phyloP scores from a whole-genome alignment of 768 basidiomycete genomes.

The Hygrophorus pudorinus region DNA sequence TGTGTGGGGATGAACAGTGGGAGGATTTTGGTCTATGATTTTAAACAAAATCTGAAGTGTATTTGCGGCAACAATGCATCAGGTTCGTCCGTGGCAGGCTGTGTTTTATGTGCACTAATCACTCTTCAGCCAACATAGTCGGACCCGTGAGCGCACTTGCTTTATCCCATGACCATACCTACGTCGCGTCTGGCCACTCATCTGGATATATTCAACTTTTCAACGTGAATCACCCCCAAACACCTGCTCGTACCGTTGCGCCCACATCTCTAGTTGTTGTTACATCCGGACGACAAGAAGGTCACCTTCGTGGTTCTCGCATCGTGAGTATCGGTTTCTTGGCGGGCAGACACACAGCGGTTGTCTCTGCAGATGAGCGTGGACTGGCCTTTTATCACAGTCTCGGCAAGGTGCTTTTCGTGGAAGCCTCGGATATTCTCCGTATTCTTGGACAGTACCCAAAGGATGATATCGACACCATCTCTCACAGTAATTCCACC shows the following conservation, averaged over 20 bases:
- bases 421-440: slow-evolving; percentile 90
- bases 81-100: slow-evolving; percentile 35
- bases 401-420: slow-evolving; percentile 86
- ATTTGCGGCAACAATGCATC: slow-evolving; percentile 64
- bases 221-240: slow-evolving; percentile 61
- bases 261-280: slow-evolving; percentile 64
- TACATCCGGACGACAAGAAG: slow-evolving; percentile 71
- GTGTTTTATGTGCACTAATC: slow-evolving; percentile 6
- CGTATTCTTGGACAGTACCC: slow-evolving; percentile 91
- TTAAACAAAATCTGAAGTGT: slow-evolving; percentile 74
- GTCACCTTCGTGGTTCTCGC: slow-evolving; percentile 70
- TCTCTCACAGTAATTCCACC: slow-evolving; percentile 7
- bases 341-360: slow-evolving; percentile 84
- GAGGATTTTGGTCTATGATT: slow-evolving; percentile 76
- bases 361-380: slow-evolving; percentile 82
- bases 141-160: slow-evolving; percentile 85
- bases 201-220: slow-evolving; percentile 82
- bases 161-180: slow-evolving; percentile 90
- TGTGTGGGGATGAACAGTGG: slow-evolving; percentile 84
- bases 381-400: slow-evolving; percentile 95
- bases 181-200: slow-evolving; percentile 79
- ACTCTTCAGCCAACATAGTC: slow-evolving; percentile 38
- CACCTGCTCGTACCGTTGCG: slow-evolving; percentile 56
- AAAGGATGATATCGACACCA: slow-evolving; percentile 26
- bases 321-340: slow-evolving; percentile 83